Base-by-base conservation (phyloP, 345 rosid species). In the Melastoma malabathricum region DNA sequence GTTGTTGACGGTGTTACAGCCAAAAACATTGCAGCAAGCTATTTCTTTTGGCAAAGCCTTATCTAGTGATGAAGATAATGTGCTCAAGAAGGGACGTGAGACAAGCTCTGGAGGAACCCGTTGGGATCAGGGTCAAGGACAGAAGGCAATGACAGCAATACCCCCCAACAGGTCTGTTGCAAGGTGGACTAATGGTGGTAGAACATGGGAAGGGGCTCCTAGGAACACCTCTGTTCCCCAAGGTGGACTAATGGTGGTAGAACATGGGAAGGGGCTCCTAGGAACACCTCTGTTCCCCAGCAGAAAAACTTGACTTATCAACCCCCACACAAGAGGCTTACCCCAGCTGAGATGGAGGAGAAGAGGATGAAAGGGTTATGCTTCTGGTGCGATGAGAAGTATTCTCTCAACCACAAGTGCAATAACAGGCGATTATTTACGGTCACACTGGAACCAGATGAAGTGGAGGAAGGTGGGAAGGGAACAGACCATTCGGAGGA, bases 351-450 rank as follows among this genome's bases (percentile, higher is more conserved):
- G 19, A 48, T 48, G 25, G 10, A n/a, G 20, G 25, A 18, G 14
- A 48, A 16, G 10, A n/a, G 50, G 6, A 10, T 10, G 14, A 15
- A 48, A 8, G 25, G 51, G 1, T 17, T 48, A 25, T 48, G 51
- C 17, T 48, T 48, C 13, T 48, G 51, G 51, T 48, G 50, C 5
- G 51, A 48, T 48, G 51, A 19, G 0, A 48, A 48, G 10, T 48
- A 15, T 18, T 15, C 51, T 4, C 5, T 17, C 3, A 20, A 10
- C 10, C 25, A 48, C 17, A 15, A 48, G 5, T 48, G 25, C 22
- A 13, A 4, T 4, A 9, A 9, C 13, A 47, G 19, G 50, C 17
- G 16, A 10, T 2, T 17, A 15, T 47, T 3, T 14, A 1, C 14
- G 8, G 3, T 47, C 13, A 23, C 10, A 9, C 1, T 47, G 50